phyloP scores from a whole-genome alignment of 2,329 filamentous ascomycete genomes.

The Colletotrichum aenigma region DNA sequence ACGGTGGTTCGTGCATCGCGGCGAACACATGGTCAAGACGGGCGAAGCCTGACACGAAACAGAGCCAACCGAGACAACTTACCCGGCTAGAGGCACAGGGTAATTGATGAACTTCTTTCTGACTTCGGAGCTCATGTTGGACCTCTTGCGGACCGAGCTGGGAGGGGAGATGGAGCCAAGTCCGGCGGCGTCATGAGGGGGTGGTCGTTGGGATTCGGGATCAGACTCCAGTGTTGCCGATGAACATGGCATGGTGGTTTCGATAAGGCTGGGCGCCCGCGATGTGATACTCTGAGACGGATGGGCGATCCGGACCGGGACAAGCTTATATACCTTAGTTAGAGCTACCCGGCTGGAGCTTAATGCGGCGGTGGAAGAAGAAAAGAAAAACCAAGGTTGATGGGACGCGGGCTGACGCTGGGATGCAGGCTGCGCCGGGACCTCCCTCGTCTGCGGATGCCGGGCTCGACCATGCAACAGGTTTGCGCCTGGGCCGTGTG shows the following conservation, averaged over 20 bases:
- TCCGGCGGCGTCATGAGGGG: background rate
- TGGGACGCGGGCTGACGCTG: slow-evolving; percentile 1
- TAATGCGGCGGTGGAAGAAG: slow-evolving; percentile 1
- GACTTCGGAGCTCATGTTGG: slow-evolving; percentile 16
- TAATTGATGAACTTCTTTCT: slow-evolving; percentile 36
- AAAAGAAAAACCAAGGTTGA: slow-evolving; percentile 2
- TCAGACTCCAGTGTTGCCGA: background rate
- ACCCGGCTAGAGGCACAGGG: slow-evolving; percentile 39
- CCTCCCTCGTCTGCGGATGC: slow-evolving; percentile 4
- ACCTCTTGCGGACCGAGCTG: background rate
- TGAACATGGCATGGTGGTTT: background rate
- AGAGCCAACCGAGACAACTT: slow-evolving; percentile 12
- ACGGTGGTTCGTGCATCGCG: background rate
- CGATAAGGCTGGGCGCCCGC: background rate
- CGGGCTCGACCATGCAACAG: slow-evolving; percentile 13
- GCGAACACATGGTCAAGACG: background rate
- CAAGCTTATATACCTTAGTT: slow-evolving; percentile 18
- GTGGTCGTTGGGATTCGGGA: background rate
- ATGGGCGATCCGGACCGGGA: background rate
- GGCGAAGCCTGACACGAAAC: background rate
- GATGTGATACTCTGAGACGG: background rate
- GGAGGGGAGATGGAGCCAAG: background rate
- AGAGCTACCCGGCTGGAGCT: background rate
- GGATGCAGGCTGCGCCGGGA: slow-evolving; percentile 13
- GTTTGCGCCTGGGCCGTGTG: slow-evolving; percentile 2